Conservation (phyloP, 306 rosid genomes). For the Alnus glutinosa region DNA sequence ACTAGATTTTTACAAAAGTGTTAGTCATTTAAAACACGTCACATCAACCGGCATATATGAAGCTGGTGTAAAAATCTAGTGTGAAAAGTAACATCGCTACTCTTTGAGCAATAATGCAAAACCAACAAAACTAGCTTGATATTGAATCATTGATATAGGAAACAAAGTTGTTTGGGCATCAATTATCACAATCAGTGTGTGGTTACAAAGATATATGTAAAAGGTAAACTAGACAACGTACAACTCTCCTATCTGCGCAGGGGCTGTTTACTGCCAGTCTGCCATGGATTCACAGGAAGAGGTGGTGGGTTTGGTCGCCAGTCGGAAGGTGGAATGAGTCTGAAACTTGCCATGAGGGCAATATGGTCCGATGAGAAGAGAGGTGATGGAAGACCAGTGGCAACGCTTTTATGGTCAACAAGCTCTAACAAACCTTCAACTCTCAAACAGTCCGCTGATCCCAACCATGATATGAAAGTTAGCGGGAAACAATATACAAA, state of each 20-base stretch:
- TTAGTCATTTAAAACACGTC: too few species aligned
- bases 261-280: not conserved
- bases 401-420: constrained; percentile 15
- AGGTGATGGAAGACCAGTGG: constrained; percentile 32
- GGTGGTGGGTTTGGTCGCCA: not conserved
- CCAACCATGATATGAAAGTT: constrained; percentile 20
- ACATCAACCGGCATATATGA: too few species aligned
- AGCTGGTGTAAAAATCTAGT: too few species aligned
- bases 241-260: not conserved
- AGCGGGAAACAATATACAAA: not conserved
- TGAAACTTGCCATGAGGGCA: constrained; percentile 37
- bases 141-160: too few species aligned
- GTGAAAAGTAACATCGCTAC: too few species aligned
- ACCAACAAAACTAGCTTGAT: too few species aligned
- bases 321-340: not conserved
- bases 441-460: constrained; percentile 26
- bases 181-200: too few species aligned
- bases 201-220: not conserved
- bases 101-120: too few species aligned
- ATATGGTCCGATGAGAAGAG: constrained; percentile 38
- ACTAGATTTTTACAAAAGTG: too few species aligned
- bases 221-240: not conserved
- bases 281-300: constrained; percentile 11
- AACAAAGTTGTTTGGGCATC: too few species aligned
- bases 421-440: constrained; percentile 43